Conservation (phyloP, 306 rosid species). For the Senna siamea region DNA sequence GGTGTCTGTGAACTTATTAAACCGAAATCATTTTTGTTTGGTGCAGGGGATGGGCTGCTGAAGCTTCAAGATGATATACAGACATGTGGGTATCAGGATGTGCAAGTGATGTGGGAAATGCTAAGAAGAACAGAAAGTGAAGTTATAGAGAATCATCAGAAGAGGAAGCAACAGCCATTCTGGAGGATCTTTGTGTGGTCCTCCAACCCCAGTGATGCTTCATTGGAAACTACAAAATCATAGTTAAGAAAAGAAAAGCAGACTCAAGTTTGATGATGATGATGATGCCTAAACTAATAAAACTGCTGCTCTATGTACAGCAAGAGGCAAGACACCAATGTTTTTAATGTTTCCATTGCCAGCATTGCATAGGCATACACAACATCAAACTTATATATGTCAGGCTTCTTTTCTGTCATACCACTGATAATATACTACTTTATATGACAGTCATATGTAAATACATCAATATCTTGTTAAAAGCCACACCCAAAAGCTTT, state of each 20-base stretch:
- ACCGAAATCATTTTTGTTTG: no score
- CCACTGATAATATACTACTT: conserved; percentile 9
- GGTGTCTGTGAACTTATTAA: no score
- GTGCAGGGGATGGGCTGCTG: conserved; percentile 68
- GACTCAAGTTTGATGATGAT: conserved; percentile 16
- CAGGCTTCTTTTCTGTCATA: not conserved
- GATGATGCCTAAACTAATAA: conserved; percentile 26
- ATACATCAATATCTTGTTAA: conserved; percentile 32
- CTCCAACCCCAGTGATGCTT: conserved; percentile 47
- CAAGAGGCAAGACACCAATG: conserved; percentile 33
- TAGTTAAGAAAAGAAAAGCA: conserved; percentile 18
- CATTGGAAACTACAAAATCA: conserved; percentile 50
- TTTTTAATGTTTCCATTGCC: conserved; percentile 36
- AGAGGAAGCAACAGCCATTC: conserved; percentile 60
- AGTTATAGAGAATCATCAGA: conserved; percentile 36
- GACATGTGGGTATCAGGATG: conserved; percentile 81
- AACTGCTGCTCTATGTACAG: conserved; percentile 27
- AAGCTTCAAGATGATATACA: conserved; percentile 79
- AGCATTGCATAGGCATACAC: conserved; percentile 28
- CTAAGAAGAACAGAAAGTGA: conserved; percentile 36
- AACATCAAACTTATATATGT: conserved; percentile 36
- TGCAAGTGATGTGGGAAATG: conserved; percentile 95
- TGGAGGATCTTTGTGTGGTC: conserved; percentile 72
- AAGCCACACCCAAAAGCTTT: conserved; percentile 27
- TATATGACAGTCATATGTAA: conserved; percentile 33